These are phyloP conservation scores for Talaromyces sp. DNA, from an alignment of 2,329 filamentous ascomycete species.

Conservation along the genomic window DNA sequence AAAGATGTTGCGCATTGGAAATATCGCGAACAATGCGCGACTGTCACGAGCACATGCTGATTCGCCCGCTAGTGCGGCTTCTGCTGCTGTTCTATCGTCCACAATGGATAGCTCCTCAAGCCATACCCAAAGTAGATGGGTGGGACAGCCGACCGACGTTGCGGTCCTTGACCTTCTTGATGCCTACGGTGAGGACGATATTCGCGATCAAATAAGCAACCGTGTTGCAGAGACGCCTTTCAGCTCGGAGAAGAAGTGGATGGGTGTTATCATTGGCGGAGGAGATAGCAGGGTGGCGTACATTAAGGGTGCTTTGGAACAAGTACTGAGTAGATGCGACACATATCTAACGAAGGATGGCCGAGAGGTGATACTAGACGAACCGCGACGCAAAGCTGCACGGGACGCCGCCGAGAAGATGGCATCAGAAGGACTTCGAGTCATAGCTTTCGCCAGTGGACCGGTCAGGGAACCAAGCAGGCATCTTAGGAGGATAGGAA, in stretches of 20 bases:
- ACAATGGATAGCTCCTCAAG: conserved; percentile 64
- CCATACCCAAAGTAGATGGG: conserved; percentile 78
- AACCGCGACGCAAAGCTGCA: conserved; percentile 68
- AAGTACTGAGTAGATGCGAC: conserved; percentile 80
- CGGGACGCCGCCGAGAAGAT: conserved; percentile 77
- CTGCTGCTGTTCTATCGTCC: conserved; percentile 79
- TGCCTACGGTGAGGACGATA: conserved; percentile 84
- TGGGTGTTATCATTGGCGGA: conserved; percentile 82
- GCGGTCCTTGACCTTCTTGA: conserved; percentile 94
- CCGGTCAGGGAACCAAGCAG: conserved; percentile 52
- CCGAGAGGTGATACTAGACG: conserved; percentile 79
- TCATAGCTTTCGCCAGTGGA: conserved; percentile 91
- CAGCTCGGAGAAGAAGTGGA: conserved; percentile 97
- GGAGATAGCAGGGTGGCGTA: conserved; percentile 78
- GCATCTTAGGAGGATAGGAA: conserved; percentile 46
- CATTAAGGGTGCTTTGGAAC: conserved; percentile 91
- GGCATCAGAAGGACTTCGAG: conserved; percentile 83
- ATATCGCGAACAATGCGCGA: conserved; percentile 92
- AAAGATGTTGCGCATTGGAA: conserved; percentile 83
- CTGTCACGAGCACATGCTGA: conserved; percentile 70
- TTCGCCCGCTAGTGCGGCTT: conserved; percentile 65
- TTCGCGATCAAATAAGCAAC: conserved; percentile 78
- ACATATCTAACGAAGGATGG: conserved; percentile 86
- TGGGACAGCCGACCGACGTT: conserved; percentile 94
- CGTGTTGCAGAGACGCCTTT: conserved; percentile 86